Conservation (phyloP, 352 stramenopile species). For the Pythium rishiriense region DNA sequence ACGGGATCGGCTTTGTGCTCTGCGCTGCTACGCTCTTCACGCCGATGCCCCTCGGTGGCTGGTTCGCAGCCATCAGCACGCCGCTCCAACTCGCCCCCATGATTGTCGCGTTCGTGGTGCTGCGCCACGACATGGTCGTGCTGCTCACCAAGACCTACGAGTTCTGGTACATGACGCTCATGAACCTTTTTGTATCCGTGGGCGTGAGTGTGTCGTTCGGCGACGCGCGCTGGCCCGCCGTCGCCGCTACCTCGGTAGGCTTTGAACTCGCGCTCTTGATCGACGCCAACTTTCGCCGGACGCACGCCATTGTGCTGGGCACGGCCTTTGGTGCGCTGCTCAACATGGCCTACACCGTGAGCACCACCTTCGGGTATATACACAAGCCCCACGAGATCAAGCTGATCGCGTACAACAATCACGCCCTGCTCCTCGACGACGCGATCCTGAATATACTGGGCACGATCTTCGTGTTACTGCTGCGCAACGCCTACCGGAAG, state of each 20-base stretch:
- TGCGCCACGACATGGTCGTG: slow-evolving; percentile 11
- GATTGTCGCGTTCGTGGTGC: background rate
- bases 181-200: background rate
- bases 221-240: background rate
- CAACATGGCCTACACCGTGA: background rate
- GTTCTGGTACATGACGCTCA: slow-evolving; percentile 13
- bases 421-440: background rate
- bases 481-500: background rate
- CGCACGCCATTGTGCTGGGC: background rate
- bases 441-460: background rate
- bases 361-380: background rate
- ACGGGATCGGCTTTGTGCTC: background rate
- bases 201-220: background rate
- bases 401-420: background rate
- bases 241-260: background rate
- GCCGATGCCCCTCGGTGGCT: no score
- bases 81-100: background rate
- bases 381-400: background rate
- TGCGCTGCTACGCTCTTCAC: background rate
- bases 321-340: background rate
- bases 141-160: slow-evolving; percentile 10
- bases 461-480: background rate
- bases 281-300: background rate
- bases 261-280: background rate
- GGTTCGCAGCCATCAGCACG: background rate